These are phyloP conservation scores for Zygosaccharomyces kombuchaensis DNA, from an alignment of 805 yeast species.

Conservation along the genomic window DNA sequence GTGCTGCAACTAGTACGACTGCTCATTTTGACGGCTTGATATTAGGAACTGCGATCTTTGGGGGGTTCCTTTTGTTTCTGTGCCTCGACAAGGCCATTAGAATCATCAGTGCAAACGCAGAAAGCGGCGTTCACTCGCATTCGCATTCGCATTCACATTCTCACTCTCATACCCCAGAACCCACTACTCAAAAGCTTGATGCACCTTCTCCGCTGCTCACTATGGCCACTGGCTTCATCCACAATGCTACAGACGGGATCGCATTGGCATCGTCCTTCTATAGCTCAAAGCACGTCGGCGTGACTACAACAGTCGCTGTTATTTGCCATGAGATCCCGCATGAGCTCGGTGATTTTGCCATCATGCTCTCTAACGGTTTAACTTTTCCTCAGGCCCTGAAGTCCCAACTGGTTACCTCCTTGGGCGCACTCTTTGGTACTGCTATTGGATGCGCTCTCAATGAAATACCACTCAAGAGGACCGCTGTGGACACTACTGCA, in stretches of 20 bases:
- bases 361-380: conserved; percentile 60
- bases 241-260: conserved; percentile 73
- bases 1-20: conserved; percentile 37
- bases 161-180: conserved; percentile 12
- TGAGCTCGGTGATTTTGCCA: conserved; percentile 75
- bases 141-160: conserved; percentile 43
- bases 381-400: conserved; percentile 61
- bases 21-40: conserved; percentile 1
- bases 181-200: conserved; percentile 24
- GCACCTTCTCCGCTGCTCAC: conserved; percentile 58
- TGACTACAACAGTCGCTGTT: conserved; percentile 65
- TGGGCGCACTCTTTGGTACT: conserved; percentile 64
- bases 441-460: conserved; percentile 58
- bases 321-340: conserved; percentile 78
- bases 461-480: conserved; percentile 38
- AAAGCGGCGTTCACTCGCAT: conserved; percentile 37
- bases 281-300: conserved; percentile 54
- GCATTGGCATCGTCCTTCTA: conserved; percentile 71
- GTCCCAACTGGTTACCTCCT: conserved; percentile 61
- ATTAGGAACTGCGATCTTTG: conserved; percentile 52
- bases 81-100: conserved; percentile 58
- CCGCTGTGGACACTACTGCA: neutral
- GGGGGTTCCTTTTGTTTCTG: conserved; percentile 59
- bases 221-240: conserved; percentile 65
- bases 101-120: conserved; percentile 31